These are phyloP conservation scores for Metschnikowia shivogae DNA, from an alignment of 805 yeast genomes.

Conservation along the genomic window DNA sequence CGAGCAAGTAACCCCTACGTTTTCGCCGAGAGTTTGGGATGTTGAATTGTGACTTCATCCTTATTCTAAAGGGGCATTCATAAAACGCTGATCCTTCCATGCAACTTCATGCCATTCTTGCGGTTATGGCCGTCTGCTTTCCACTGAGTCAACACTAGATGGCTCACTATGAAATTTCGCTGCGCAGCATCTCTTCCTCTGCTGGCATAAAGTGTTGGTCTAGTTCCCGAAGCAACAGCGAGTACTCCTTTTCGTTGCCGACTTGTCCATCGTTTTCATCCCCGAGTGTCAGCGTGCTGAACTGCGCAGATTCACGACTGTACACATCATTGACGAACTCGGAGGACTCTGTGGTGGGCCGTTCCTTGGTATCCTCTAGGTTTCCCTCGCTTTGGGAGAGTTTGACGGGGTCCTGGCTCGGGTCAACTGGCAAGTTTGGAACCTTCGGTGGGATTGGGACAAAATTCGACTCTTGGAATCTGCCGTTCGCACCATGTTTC, in stretches of 20 bases:
- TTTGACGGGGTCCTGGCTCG: not conserved
- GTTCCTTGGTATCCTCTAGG: too few species aligned
- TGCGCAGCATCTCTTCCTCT: not conserved
- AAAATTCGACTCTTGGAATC: not conserved
- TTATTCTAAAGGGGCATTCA: too few species aligned
- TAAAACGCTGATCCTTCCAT: too few species aligned
- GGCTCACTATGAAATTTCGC: too few species aligned
- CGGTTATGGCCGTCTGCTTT: too few species aligned
- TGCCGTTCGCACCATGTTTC: too few species aligned
- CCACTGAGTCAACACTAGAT: too few species aligned
- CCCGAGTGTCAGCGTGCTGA: not conserved
- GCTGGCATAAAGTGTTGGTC: not conserved
- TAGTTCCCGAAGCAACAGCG: not conserved
- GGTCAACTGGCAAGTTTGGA: not conserved
- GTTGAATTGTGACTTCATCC: too few species aligned
- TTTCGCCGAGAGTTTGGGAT: too few species aligned
- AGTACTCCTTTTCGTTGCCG: not conserved
- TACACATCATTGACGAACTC: constrained; percentile 1
- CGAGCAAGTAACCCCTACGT: too few species aligned
- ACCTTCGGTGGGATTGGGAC: not conserved
- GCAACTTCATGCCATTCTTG: too few species aligned
- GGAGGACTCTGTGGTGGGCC: not conserved
- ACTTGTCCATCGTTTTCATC: not conserved
- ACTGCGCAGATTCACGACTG: constrained; percentile 1
- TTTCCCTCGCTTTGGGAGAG: not conserved